These are phyloP conservation scores for Talaromyces sp. DNA, from an alignment of 2,329 filamentous ascomycete species.

Conservation along the genomic window DNA sequence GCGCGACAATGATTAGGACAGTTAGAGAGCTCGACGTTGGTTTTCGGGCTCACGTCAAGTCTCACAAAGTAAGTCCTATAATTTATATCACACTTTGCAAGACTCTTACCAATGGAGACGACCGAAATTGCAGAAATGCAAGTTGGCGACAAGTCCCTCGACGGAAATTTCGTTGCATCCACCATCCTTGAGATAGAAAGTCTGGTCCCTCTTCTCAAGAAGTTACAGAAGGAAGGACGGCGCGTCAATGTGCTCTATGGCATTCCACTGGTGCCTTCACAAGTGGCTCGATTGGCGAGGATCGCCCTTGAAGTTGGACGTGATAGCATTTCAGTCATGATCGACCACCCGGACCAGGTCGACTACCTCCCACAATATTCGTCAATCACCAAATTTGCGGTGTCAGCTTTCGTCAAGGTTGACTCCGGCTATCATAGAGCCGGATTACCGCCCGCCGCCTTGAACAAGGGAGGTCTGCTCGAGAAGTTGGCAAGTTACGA, in stretches of 20 bases:
- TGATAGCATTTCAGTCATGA: slow-evolving; percentile 56
- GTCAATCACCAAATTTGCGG: slow-evolving; percentile 39
- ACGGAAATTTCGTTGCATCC: slow-evolving; percentile 63
- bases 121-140: slow-evolving; percentile 60
- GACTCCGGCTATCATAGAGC: slow-evolving; percentile 69
- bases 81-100: no score
- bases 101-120: slow-evolving; percentile 47
- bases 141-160: slow-evolving; percentile 53
- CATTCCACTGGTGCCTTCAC: slow-evolving; percentile 60
- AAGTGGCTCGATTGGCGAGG: slow-evolving; percentile 53
- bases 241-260: slow-evolving; percentile 66
- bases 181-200: slow-evolving; percentile 70
- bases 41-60: slow-evolving; percentile 77
- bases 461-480: slow-evolving; percentile 28
- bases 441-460: slow-evolving; percentile 53
- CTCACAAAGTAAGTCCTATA: slow-evolving; percentile 60
- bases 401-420: slow-evolving; percentile 65
- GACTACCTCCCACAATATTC: slow-evolving; percentile 42
- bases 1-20: slow-evolving; percentile 64
- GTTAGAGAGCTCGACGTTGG: slow-evolving; percentile 54
- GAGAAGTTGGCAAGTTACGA: slow-evolving; percentile 22
- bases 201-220: slow-evolving; percentile 54
- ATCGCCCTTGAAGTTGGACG: slow-evolving; percentile 54
- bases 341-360: slow-evolving; percentile 64
- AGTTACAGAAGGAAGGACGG: slow-evolving; percentile 51